Evolutionary conservation across 176 grass and related monocot species (phyloP).

Genomic region (Tillandsia fasciculata): DNA sequence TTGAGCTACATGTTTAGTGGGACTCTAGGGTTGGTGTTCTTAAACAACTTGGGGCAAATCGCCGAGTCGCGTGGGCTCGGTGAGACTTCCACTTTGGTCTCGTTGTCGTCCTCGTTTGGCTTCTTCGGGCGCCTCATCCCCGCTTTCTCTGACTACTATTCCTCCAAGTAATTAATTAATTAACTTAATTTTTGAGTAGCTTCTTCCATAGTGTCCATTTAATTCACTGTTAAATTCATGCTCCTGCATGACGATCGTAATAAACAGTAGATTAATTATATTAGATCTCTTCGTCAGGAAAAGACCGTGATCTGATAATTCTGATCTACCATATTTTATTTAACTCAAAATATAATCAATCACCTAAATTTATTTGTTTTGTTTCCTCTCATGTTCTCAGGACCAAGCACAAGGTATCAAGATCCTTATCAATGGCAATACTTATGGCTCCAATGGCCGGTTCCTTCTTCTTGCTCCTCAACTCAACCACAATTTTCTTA

Average conservation of each 20-base stretch:
- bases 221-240: too few relatives aligned
- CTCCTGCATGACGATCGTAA: too few relatives aligned
- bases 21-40: conserved; percentile 75
- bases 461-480: conserved; percentile 70
- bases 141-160: conserved; percentile 85
- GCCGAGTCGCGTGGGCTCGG: conserved; percentile 60
- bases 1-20: conserved; percentile 96
- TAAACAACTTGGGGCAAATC: conserved; percentile 94
- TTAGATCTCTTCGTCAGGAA: too few relatives aligned
- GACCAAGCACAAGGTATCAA: conserved; percentile 47
- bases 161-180: conserved; percentile 26
- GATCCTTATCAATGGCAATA: conserved; percentile 66
- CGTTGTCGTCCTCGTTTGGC: conserved; percentile 83
- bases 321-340: too few relatives aligned
- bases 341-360: too few relatives aligned
- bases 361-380: not conserved
- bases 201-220: too few relatives aligned
- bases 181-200: too few relatives aligned
- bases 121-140: conserved; percentile 96
- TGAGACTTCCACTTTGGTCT: conserved; percentile 61
- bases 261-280: too few relatives aligned
- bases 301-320: too few relatives aligned
- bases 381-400: conserved; percentile 20
- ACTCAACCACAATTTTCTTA: conserved; percentile 34
- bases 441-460: conserved; percentile 70